Evolutionary conservation across 1,284 basidiomycete species (phyloP).

Genomic region (Apiotrichum brassicae): DNA sequence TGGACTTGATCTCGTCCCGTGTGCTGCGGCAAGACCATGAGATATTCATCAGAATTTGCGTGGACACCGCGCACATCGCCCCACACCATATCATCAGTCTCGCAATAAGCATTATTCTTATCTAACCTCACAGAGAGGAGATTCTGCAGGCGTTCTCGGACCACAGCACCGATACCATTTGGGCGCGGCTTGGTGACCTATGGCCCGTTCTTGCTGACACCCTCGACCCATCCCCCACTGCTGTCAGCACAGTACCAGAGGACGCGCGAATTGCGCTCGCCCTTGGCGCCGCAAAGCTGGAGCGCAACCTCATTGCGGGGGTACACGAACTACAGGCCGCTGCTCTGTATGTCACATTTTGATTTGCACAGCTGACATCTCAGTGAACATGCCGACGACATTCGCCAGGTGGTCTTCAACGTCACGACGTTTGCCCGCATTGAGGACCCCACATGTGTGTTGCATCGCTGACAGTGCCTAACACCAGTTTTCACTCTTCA

Average conservation of each 20-base stretch:
- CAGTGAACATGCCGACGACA: conserved; percentile 22
- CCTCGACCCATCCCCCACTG: conserved; percentile 2
- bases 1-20: too few relatives aligned
- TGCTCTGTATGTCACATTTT: conserved; percentile 17
- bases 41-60: too few relatives aligned
- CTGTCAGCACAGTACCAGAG: conserved; percentile 8
- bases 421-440: conserved; percentile 39
- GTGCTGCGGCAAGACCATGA: too few relatives aligned
- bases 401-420: conserved; percentile 33
- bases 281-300: conserved; percentile 30
- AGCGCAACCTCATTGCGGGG: conserved; percentile 40
- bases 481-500: conserved; percentile 34
- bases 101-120: too few relatives aligned
- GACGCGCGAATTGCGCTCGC: conserved; percentile 22
- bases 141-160: conserved; percentile 19
- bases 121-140: conserved; percentile 12
- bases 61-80: too few relatives aligned
- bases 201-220: conserved; percentile 8
- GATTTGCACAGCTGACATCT: conserved; percentile 1
- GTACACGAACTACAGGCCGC: conserved; percentile 22
- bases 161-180: conserved; percentile 5
- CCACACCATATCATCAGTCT: too few relatives aligned
- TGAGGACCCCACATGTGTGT: conserved; percentile 34
- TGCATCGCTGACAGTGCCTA: not conserved
- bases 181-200: not conserved